Conservation (phyloP, 2,329 filamentous ascomycete genomes). For the Neonectria punicea region DNA sequence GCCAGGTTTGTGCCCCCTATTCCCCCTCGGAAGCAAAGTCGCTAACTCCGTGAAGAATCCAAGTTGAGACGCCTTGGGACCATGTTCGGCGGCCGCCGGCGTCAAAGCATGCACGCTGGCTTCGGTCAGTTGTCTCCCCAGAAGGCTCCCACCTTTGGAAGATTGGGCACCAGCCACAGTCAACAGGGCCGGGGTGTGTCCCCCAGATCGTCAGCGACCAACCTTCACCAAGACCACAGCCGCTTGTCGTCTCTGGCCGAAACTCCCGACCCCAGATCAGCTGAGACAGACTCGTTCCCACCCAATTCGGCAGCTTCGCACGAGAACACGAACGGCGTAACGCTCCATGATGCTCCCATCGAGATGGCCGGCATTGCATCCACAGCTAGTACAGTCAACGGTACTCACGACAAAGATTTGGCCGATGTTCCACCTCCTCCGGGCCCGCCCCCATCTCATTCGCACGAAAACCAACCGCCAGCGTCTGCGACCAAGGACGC, state of each 20-base stretch:
- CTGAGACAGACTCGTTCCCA: slow-evolving; percentile 42
- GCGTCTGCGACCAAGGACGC: slow-evolving; percentile 68
- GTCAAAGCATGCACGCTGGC: slow-evolving; percentile 73
- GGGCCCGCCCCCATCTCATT: slow-evolving; percentile 58
- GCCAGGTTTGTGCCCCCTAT: slow-evolving; percentile 46
- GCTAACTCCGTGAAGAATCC: slow-evolving; percentile 55
- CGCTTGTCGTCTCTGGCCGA: slow-evolving; percentile 68
- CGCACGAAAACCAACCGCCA: slow-evolving; percentile 51
- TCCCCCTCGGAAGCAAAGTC: background rate
- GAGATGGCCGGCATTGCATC: slow-evolving; percentile 46
- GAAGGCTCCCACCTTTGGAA: slow-evolving; percentile 68
- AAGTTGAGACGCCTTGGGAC: slow-evolving; percentile 74
- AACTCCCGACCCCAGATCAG: slow-evolving; percentile 55
- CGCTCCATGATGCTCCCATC: slow-evolving; percentile 44
- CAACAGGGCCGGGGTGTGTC: slow-evolving; percentile 59
- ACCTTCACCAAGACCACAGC: slow-evolving; percentile 63
- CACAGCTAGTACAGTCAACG: slow-evolving; percentile 56
- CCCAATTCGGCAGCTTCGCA: slow-evolving; percentile 43
- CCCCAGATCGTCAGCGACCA: slow-evolving; percentile 68
- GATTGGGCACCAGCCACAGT: slow-evolving; percentile 71
- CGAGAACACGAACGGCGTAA: slow-evolving; percentile 59
- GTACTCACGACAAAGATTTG: slow-evolving; percentile 57
- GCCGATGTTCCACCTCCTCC: slow-evolving; percentile 63
- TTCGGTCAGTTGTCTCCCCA: slow-evolving; percentile 67
- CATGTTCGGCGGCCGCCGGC: slow-evolving; percentile 69